Evolutionary conservation across 257 asterid genomes (phyloP), one percentile per base, ranked within the genome.

Genomic region (Paraleonurus japonicus): DNA sequence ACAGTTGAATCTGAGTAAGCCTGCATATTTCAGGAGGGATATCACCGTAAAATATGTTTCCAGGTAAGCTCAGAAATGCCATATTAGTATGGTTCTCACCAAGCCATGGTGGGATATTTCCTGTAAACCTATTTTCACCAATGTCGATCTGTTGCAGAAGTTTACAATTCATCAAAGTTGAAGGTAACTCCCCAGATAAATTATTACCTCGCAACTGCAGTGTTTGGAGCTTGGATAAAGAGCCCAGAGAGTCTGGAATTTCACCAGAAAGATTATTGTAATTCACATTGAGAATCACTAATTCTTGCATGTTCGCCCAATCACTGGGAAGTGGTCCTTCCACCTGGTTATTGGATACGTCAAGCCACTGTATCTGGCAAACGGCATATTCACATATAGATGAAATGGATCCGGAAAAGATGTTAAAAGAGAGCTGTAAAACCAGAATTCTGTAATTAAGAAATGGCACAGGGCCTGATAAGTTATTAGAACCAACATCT

Each of bases 1-100:
- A 64, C 27, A 82, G 5, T 23, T 80, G 87, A 24, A 82, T 70
- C 11, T 8, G 3, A 20, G 73, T 51, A 8, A 82, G 84, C 65
- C 15, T 55, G 32, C 87, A 85, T 5, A 85, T 51, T 39, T 69
- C 78, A 2, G 4, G 65, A 55, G 84, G 88, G 41, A 84, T 74
- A 15, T 58, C 55, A 9, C 84, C 86, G 11, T 41, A 20, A 8
- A 81, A 79, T 3, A 58, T 12, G 28, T 84, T 84, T 1, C 33
- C 30, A 7, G 71, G 41, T 8, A 84, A 45, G 61, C 68, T 67
- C 12, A 84, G 69, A 69, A 66, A 17, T 0, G 2, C 32, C 59
- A 81, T 59, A 2, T 12, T 2, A 9, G 43, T 0, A 16, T 28
- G 13, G 7, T 43, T 23, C 43, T 19, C 41, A 12, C 66, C 57